phyloP scores from a whole-genome alignment of 805 yeast species.

The Phaffomyces opuntiae region DNA sequence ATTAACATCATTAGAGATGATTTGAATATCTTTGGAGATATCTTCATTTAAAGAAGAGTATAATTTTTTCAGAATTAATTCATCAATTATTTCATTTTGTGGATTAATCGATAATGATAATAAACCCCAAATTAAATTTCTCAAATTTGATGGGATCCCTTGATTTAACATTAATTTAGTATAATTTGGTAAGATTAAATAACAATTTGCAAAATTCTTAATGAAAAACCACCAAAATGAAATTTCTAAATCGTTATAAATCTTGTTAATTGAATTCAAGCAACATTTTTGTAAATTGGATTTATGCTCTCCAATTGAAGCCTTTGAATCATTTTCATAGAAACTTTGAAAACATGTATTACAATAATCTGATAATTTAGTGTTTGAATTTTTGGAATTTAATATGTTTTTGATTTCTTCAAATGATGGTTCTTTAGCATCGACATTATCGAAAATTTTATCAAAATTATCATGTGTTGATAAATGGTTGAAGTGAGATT shows the following conservation, averaged over 20 bases:
- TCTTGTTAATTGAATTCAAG: conserved; percentile 6
- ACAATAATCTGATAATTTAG: conserved; percentile 20
- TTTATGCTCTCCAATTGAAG: conserved; percentile 10
- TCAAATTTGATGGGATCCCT: conserved; percentile 38
- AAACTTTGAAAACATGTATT: conserved; percentile 21
- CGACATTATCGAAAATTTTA: conserved; percentile 6
- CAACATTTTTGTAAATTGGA: conserved; percentile 18
- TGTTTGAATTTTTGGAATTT: conserved; percentile 15
- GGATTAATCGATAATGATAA: conserved; percentile 19
- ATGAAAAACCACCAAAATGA: conserved; percentile 40
- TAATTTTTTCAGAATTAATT: conserved; percentile 24
- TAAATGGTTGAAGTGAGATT: conserved; percentile 10
- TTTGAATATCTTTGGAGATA: conserved; percentile 34
- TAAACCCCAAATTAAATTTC: conserved; percentile 38
- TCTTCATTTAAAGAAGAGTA: conserved; percentile 33
- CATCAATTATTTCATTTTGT: conserved; percentile 12
- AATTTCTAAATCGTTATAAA: conserved; percentile 25
- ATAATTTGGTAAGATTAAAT: conserved; percentile 40
- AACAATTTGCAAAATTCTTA: conserved; percentile 36
- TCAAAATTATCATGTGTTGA: conserved; percentile 2
- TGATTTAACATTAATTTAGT: conserved; percentile 37
- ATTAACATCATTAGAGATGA: conserved; percentile 49
- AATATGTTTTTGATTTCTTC: conserved; percentile 19
- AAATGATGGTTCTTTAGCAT: conserved; percentile 21
- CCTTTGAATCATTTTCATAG: conserved; percentile 19